A percentile compares a stretch with the other conserved stretches of the same genome.
phyloP scores from a whole-genome alignment of 1,139 yeast species.

The Yamadazyma friedrichii region DNA sequence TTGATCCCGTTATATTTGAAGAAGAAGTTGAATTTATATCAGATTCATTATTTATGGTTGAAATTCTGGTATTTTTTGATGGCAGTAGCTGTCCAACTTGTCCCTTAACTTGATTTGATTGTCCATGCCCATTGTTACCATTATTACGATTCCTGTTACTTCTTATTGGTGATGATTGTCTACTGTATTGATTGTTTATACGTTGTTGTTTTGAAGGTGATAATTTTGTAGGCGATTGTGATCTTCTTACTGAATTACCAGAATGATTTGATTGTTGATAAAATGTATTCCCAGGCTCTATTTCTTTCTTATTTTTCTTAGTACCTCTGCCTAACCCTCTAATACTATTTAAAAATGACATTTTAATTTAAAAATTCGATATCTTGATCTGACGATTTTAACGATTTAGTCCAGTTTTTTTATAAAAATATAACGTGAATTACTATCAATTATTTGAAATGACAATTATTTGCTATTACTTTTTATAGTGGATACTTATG shows the following conservation, averaged over 20 bases:
- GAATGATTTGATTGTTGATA: constrained; percentile 34
- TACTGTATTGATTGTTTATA: constrained; percentile 16
- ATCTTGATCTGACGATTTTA: too few relatives aligned
- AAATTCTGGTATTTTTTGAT: constrained; percentile 6
- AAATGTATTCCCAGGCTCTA: constrained; percentile 35
- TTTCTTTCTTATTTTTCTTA: constrained; percentile 49
- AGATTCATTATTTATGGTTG: constrained; percentile 15
- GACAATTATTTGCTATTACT: too few relatives aligned
- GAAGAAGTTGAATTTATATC: constrained; percentile 1
- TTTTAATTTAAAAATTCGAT: constrained; percentile 10
- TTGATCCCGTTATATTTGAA: constrained; percentile 6
- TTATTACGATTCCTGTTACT: constrained; percentile 19
- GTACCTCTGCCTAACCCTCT: constrained; percentile 68
- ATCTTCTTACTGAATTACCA: constrained; percentile 34
- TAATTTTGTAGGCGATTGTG: constrained; percentile 31
- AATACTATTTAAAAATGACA: constrained; percentile 47
- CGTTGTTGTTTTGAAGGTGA: constrained; percentile 22
- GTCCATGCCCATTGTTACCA: not conserved
- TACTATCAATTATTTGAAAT: too few relatives aligned
- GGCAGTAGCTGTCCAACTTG: constrained; percentile 14
- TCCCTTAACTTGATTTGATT: constrained; percentile 1
- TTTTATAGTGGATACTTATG: not conserved
- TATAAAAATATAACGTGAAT: not conserved
- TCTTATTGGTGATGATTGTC: constrained; percentile 35
- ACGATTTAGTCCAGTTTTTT: too few relatives aligned